These are phyloP conservation scores for Escovopsis weberi DNA, from an alignment of 2,329 filamentous ascomycete genomes.

Conservation along the genomic window DNA sequence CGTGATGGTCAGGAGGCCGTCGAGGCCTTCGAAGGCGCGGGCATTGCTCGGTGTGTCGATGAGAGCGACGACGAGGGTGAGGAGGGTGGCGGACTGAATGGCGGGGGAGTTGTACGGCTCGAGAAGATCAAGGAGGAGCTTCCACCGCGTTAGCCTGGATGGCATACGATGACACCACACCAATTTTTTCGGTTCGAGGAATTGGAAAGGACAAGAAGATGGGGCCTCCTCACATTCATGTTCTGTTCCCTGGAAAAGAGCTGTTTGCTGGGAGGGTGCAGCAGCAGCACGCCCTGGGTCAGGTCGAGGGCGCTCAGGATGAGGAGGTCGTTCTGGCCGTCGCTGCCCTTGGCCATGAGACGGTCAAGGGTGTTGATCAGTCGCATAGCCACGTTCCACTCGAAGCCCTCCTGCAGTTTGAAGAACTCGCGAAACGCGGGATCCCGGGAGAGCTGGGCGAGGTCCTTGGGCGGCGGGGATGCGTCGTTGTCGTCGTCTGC, in stretches of 20 bases:
- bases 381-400: slow-evolving; percentile 89
- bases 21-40: slow-evolving; percentile 79
- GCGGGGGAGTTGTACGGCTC: slow-evolving; percentile 84
- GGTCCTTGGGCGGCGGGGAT: slow-evolving; percentile 37
- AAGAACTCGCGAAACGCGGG: slow-evolving; percentile 93
- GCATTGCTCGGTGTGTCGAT: slow-evolving; percentile 79
- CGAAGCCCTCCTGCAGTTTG: slow-evolving; percentile 89
- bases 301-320: slow-evolving; percentile 80
- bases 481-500: slow-evolving; percentile 23
- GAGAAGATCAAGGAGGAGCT: slow-evolving; percentile 84
- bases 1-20: slow-evolving; percentile 82
- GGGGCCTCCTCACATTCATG: slow-evolving; percentile 58
- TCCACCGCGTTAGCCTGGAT: neutral
- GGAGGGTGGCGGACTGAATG: slow-evolving; percentile 78
- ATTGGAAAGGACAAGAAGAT: no score
- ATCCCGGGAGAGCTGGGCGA: slow-evolving; percentile 61
- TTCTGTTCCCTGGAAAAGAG: slow-evolving; percentile 81
- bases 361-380: slow-evolving; percentile 76
- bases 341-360: slow-evolving; percentile 66
- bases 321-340: slow-evolving; percentile 73
- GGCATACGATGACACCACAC: no score
- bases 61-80: slow-evolving; percentile 79
- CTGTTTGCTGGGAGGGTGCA: slow-evolving; percentile 79
- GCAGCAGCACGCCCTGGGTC: slow-evolving; percentile 72
- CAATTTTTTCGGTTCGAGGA: no score